Evolutionary conservation across 169 alveolate genomes (phyloP).

Genomic region (Plasmodium malariae): DNA sequence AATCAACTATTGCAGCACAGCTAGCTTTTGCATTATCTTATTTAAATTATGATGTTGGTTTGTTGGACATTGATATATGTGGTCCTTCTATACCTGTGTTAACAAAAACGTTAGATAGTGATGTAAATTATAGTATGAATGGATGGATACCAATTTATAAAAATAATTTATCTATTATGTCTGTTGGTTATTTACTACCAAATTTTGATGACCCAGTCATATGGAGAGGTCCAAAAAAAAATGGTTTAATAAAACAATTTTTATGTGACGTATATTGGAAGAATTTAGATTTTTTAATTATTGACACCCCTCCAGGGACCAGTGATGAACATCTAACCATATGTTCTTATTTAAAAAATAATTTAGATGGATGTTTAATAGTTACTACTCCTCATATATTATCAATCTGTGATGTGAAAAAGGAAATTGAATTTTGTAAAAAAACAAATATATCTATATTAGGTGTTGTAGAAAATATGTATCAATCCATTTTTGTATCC

Average conservation of each 20-base stretch:
- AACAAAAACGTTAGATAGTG: constrained; percentile 93
- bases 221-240: constrained; percentile 99
- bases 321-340: constrained; percentile 98
- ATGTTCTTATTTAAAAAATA: constrained; percentile 91
- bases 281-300: constrained; percentile 95
- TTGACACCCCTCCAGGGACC: constrained; percentile 99
- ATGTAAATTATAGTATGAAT: constrained; percentile 94
- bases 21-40: constrained; percentile 88
- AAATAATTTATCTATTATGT: constrained; percentile 96
- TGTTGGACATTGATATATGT: constrained; percentile 98
- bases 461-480: constrained; percentile 99
- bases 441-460: constrained; percentile 92
- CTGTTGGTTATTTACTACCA: constrained; percentile 96
- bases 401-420: constrained; percentile 79
- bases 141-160: constrained; percentile 99
- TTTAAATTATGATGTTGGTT: constrained; percentile 92
- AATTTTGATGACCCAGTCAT: constrained; percentile 95
- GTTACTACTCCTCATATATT: constrained; percentile 90
- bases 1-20: constrained; percentile 97
- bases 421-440: constrained; percentile 83
- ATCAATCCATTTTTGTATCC: constrained; percentile 84
- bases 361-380: constrained; percentile 90
- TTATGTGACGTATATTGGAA: constrained; percentile 98
- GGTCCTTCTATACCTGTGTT: constrained; percentile 99
- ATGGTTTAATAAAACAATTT: constrained; percentile 95